Evolutionary conservation across 495 filamentous ascomycete species (phyloP).

Genomic region (Aspergillus heteromorphus): DNA sequence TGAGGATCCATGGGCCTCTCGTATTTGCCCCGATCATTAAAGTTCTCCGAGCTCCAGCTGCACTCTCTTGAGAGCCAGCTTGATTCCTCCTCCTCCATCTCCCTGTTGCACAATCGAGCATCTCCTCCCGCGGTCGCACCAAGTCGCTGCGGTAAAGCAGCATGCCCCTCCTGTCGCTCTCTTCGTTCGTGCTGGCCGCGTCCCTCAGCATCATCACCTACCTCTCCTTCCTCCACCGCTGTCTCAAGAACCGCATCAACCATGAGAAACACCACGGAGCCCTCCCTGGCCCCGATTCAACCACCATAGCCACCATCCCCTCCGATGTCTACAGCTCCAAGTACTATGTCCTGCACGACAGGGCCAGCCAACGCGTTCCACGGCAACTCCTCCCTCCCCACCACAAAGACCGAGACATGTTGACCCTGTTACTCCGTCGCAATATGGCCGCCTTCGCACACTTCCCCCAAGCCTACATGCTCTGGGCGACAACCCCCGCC

Average conservation of each 20-base stretch:
- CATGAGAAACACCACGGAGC: slow-evolving; percentile 18
- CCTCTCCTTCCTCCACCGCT: slow-evolving; percentile 22
- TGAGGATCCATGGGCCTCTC: background rate
- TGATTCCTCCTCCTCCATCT: background rate
- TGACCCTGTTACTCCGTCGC: slow-evolving; percentile 27
- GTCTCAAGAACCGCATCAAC: slow-evolving; percentile 18
- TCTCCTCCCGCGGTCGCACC: too few relatives aligned
- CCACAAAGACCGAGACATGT: slow-evolving; percentile 11
- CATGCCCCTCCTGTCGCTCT: background rate
- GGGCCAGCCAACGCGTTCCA: slow-evolving; percentile 16
- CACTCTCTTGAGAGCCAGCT: background rate
- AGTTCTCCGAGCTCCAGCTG: background rate
- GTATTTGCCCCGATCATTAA: background rate
- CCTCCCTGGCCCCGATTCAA: slow-evolving; percentile 1
- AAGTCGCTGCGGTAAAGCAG: too few relatives aligned
- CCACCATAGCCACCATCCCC: slow-evolving; percentile 23
- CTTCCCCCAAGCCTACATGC: slow-evolving; percentile 27
- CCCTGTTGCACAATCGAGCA: background rate
- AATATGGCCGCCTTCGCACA: slow-evolving; percentile 32
- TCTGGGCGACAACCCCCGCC: slow-evolving; percentile 9
- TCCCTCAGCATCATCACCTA: slow-evolving; percentile 5
- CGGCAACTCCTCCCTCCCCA: slow-evolving; percentile 17
- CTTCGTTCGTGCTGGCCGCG: background rate
- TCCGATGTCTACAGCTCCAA: slow-evolving; percentile 13
- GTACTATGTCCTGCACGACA: slow-evolving; percentile 24